phyloP scores from a whole-genome alignment of 192 early-diverging fungal species.

The Lobosporangium transversale region DNA sequence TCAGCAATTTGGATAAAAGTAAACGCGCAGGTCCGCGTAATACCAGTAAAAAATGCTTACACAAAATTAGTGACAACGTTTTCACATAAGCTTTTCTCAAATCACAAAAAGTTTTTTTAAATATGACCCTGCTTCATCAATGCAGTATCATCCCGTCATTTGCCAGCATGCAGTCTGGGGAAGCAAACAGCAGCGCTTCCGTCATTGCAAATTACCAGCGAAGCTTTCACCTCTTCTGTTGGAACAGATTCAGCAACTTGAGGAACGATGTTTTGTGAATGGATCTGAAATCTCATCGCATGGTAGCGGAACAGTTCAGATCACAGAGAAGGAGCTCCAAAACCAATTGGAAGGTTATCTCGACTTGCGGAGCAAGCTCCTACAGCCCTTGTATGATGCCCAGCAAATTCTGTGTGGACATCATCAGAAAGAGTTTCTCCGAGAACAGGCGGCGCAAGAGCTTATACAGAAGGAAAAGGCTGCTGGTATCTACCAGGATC shows the following conservation, averaged over 20 bases:
- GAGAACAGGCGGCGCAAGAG: slow-evolving; percentile 14
- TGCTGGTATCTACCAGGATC: slow-evolving; percentile 25
- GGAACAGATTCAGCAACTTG: slow-evolving; percentile 16
- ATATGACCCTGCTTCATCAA: too few species aligned
- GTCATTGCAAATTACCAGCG: slow-evolving; percentile 38
- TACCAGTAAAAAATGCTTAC: too few species aligned
- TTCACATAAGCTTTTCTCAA: too few species aligned
- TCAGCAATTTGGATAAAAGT: too few species aligned
- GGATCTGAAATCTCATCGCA: background rate
- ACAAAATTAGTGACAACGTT: too few species aligned
- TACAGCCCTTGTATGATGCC: slow-evolving; percentile 19
- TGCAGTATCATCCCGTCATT: slow-evolving; percentile 32
- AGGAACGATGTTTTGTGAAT: slow-evolving; percentile 1
- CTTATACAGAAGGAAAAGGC: slow-evolving; percentile 22
- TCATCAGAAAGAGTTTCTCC: slow-evolving; percentile 30
- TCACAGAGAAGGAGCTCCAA: slow-evolving; percentile 4
- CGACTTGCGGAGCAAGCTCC: slow-evolving; percentile 5
- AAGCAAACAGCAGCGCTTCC: slow-evolving; percentile 42
- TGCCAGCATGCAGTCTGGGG: slow-evolving; percentile 49
- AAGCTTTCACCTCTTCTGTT: slow-evolving; percentile 17
- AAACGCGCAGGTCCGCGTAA: too few species aligned
- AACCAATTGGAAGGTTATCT: background rate
- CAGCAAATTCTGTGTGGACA: slow-evolving; percentile 34
- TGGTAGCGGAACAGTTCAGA: background rate
- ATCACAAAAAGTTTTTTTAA: too few species aligned